A percentile compares a stretch with the other conserved stretches of the same genome.
Conservation (phyloP, 1,139 yeast species). For the Sugiyamaella xylanicola region DNA sequence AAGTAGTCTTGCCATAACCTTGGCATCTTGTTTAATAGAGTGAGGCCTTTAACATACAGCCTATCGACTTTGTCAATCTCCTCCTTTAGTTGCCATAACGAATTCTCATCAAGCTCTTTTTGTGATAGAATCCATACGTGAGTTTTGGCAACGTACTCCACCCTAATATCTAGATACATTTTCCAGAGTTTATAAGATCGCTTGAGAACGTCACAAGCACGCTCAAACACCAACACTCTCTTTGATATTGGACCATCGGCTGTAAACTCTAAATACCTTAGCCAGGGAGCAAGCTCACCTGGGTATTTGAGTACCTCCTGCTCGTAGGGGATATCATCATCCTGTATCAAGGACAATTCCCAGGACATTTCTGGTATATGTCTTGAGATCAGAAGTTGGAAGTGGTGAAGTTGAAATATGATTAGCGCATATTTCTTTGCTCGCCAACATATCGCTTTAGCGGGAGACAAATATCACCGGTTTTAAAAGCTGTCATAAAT, state of each 20-base stretch:
- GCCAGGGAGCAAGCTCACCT: slow-evolving; percentile 53
- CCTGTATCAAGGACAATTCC: slow-evolving; percentile 12
- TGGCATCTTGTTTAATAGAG: slow-evolving; percentile 50
- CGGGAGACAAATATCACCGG: no score
- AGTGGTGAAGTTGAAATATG: not conserved
- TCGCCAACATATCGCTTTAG: not conserved
- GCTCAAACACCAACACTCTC: slow-evolving; percentile 51
- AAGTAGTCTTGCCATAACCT: slow-evolving; percentile 62
- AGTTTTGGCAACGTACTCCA: slow-evolving; percentile 31
- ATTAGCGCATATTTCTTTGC: not conserved
- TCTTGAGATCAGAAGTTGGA: not conserved
- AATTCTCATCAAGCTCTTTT: slow-evolving; percentile 35
- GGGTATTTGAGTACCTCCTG: slow-evolving; percentile 51
- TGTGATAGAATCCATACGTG: slow-evolving; percentile 5
- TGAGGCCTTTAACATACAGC: slow-evolving; percentile 53
- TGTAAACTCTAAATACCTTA: slow-evolving; percentile 52
- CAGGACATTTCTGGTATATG: not conserved
- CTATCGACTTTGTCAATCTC: slow-evolving; percentile 22
- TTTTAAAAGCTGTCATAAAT: no score
- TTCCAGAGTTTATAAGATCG: slow-evolving; percentile 60
- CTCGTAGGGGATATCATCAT: slow-evolving; percentile 51
- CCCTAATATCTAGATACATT: slow-evolving; percentile 51
- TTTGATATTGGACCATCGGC: slow-evolving; percentile 39
- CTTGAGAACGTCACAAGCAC: slow-evolving; percentile 56
- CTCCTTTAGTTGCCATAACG: not conserved